Evolutionary conservation across 352 stramenopile genomes (phyloP).

Genomic region (Phytophthora tubulina): DNA sequence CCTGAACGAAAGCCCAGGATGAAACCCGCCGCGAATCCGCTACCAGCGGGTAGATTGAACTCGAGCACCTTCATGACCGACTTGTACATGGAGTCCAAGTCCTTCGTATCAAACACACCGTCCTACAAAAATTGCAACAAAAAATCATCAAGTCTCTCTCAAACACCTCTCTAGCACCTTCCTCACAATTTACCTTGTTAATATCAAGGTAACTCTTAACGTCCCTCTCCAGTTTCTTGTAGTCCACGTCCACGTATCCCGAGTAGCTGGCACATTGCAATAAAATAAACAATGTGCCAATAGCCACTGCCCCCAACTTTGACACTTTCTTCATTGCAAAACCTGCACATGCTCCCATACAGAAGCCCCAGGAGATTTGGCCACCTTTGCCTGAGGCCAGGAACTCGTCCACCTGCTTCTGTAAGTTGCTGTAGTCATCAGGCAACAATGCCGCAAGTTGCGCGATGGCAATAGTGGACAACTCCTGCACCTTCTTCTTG

Average conservation of each 20-base stretch:
- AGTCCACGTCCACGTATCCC: conserved; percentile 94
- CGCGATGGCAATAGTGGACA: conserved; percentile 49
- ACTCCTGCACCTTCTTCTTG: conserved; percentile 68
- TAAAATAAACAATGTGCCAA: conserved; percentile 88
- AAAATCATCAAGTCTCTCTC: background rate
- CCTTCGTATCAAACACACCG: conserved; percentile 75
- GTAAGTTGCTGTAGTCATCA: conserved; percentile 51
- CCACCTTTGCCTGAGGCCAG: conserved; percentile 70
- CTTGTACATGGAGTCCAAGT: conserved; percentile 83
- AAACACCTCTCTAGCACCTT: background rate
- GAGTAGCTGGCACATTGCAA: conserved; percentile 91
- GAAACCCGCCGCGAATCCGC: conserved; percentile 80
- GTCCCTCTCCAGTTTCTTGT: conserved; percentile 91
- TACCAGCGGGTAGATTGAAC: conserved; percentile 80
- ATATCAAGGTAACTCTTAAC: conserved; percentile 77
- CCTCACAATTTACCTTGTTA: conserved; percentile 62
- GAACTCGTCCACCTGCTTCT: conserved; percentile 70
- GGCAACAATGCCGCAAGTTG: conserved; percentile 52
- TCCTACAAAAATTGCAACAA: conserved; percentile 53
- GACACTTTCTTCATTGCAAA: conserved; percentile 93
- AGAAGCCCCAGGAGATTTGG: conserved; percentile 91
- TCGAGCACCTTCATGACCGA: conserved; percentile 81
- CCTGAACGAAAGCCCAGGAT: conserved; percentile 81
- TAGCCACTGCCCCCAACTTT: conserved; percentile 86
- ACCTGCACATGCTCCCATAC: conserved; percentile 92